Percentiles rank a stretch among this genome's conserved stretches.
These are phyloP conservation scores for Heritiera littoralis DNA, from an alignment of 345 rosid genomes.

Conservation along the genomic window DNA sequence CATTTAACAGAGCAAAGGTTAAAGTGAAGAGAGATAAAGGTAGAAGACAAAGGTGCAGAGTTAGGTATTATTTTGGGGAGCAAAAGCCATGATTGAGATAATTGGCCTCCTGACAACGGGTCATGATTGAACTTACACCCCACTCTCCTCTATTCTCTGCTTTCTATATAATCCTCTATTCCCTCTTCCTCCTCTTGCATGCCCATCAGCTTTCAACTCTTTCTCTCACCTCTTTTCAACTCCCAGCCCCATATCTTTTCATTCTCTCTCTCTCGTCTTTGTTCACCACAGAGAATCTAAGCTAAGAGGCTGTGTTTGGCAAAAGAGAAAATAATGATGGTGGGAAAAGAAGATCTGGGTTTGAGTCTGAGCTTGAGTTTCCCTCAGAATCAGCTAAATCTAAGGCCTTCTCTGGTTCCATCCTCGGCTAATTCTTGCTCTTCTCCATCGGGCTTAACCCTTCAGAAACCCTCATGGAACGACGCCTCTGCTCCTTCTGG, in stretches of 20 bases:
- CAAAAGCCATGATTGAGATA: constrained; percentile 57
- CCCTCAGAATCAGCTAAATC: constrained; percentile 62
- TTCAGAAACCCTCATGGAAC: constrained; percentile 58
- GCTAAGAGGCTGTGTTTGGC: constrained; percentile 6
- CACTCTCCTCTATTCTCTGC: constrained; percentile 21
- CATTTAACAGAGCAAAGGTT: background rate
- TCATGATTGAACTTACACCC: constrained; percentile 57
- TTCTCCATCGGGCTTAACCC: constrained; percentile 35
- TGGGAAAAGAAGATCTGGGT: constrained; percentile 82
- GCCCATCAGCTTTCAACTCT: constrained; percentile 1
- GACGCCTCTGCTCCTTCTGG: constrained; percentile 40
- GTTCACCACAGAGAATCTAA: background rate
- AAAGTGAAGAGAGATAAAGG: background rate
- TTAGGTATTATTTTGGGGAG: constrained; percentile 36
- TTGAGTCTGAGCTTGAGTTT: constrained; percentile 70
- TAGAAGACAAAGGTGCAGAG: constrained; percentile 21
- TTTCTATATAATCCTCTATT: constrained; percentile 54
- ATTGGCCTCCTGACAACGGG: constrained; percentile 53
- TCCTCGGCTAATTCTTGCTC: constrained; percentile 40
- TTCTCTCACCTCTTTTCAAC: constrained; percentile 13
- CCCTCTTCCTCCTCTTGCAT: constrained; percentile 20
- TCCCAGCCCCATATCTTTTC: background rate
- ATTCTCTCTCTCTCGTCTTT: background rate
- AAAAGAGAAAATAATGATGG: constrained; percentile 38
- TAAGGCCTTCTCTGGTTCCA: constrained; percentile 38